Evolutionary conservation across 2,329 filamentous ascomycete genomes (phyloP).

Genomic region (Cordyceps militaris): DNA sequence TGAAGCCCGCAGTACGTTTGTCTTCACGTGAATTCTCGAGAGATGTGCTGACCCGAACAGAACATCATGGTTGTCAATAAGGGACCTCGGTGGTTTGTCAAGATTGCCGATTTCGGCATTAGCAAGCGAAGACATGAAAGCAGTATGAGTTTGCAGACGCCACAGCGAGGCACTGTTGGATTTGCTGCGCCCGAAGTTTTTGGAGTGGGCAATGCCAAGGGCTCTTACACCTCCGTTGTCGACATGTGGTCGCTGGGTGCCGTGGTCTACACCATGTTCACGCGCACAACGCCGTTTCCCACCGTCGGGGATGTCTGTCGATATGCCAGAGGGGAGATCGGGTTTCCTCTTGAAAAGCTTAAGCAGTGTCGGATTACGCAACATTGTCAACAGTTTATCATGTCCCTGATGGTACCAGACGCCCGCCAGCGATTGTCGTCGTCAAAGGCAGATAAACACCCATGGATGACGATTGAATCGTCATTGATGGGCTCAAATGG

Average conservation of each 20-base stretch:
- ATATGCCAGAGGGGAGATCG: background rate
- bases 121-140: constrained; percentile 6
- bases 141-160: constrained; percentile 2
- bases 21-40: background rate
- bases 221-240: constrained; percentile 2
- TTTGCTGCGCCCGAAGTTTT: constrained; percentile 11
- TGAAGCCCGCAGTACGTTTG: constrained; percentile 14
- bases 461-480: constrained; percentile 3
- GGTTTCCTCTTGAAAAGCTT: background rate
- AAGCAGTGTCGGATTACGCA: background rate
- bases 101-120: constrained; percentile 15
- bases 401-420: background rate
- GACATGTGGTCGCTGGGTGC: constrained; percentile 15
- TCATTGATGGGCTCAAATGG: no score
- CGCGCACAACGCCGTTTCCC: constrained; percentile 5
- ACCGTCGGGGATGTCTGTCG: background rate
- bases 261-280: constrained; percentile 12
- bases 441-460: background rate
- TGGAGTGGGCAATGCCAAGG: background rate
- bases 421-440: background rate
- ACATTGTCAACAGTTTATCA: background rate
- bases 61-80: constrained; percentile 17
- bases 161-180: constrained; percentile 7
- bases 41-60: background rate
- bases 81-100: constrained; percentile 17